phyloP scores from a whole-genome alignment of 2,329 filamentous ascomycete genomes.

The Sporothrix globosa region DNA sequence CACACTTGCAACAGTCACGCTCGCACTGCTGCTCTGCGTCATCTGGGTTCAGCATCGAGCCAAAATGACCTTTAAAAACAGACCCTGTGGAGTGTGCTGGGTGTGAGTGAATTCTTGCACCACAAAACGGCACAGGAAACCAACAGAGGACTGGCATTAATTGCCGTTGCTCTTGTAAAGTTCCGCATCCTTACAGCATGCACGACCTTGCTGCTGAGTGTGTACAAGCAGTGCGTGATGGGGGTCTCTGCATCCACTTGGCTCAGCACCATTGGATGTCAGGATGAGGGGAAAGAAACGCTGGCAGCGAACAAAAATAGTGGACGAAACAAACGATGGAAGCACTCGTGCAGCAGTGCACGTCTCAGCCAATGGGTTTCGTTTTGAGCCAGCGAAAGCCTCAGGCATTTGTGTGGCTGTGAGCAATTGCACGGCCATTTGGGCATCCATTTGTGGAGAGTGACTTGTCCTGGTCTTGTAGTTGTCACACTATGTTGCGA shows the following conservation, averaged over 20 bases:
- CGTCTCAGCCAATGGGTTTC: slow-evolving; percentile 2
- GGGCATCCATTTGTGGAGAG: background rate
- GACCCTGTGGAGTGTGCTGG: no score
- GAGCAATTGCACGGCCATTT: slow-evolving; percentile 14
- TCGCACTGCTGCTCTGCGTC: background rate
- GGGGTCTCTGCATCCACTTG: slow-evolving; percentile 16
- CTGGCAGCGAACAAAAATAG: background rate
- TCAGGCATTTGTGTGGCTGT: slow-evolving; percentile 13
- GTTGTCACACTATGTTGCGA: background rate
- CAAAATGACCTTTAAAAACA: no score
- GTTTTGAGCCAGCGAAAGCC: background rate
- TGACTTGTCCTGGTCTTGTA: background rate
- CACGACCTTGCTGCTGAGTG: background rate
- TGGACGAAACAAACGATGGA: slow-evolving; percentile 16
- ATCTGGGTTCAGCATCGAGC: background rate
- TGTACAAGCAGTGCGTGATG: background rate
- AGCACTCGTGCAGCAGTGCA: background rate
- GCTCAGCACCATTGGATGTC: background rate
- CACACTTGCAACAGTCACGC: background rate
- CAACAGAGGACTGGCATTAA: background rate
- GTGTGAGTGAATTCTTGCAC: no score
- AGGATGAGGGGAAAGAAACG: background rate
- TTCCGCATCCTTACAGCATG: background rate
- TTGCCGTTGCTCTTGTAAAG: background rate
- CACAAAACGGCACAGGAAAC: no score